phyloP scores from a whole-genome alignment of 768 basidiomycete species.

The Fomitopsis pulvina region DNA sequence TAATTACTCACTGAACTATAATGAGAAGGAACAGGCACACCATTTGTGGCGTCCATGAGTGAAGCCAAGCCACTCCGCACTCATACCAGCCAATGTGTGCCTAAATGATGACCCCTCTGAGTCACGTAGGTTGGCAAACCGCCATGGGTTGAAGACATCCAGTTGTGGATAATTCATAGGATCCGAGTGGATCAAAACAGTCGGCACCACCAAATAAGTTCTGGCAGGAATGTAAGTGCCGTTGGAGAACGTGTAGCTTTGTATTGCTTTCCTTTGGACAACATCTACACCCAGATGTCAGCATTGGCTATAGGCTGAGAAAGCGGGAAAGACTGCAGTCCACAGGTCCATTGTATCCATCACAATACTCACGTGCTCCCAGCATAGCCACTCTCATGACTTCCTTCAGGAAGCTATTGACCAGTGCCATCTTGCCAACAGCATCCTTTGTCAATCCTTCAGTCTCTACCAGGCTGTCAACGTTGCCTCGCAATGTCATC shows the following conservation, averaged over 20 bases:
- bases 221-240: conserved; percentile 33
- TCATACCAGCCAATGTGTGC: conserved; percentile 20
- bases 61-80: conserved; percentile 25
- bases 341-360: too few relatives aligned
- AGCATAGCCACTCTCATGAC: too few relatives aligned
- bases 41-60: conserved; percentile 19
- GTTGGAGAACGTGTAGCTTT: conserved; percentile 25
- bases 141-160: conserved; percentile 32
- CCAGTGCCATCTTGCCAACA: too few relatives aligned
- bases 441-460: too few relatives aligned
- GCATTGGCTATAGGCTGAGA: too few relatives aligned
- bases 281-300: too few relatives aligned
- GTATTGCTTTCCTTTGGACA: background rate
- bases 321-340: too few relatives aligned
- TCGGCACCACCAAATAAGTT: conserved; percentile 26
- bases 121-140: conserved; percentile 27
- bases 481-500: too few relatives aligned
- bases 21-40: conserved; percentile 7
- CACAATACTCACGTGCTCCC: too few relatives aligned
- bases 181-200: conserved; percentile 31
- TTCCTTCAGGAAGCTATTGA: too few relatives aligned
- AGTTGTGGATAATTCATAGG: conserved; percentile 36
- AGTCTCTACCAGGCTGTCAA: too few relatives aligned
- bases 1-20: background rate
- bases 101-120: conserved; percentile 11